Conservation (phyloP, 805 yeast species). For the Myxozyma melibiosi region DNA sequence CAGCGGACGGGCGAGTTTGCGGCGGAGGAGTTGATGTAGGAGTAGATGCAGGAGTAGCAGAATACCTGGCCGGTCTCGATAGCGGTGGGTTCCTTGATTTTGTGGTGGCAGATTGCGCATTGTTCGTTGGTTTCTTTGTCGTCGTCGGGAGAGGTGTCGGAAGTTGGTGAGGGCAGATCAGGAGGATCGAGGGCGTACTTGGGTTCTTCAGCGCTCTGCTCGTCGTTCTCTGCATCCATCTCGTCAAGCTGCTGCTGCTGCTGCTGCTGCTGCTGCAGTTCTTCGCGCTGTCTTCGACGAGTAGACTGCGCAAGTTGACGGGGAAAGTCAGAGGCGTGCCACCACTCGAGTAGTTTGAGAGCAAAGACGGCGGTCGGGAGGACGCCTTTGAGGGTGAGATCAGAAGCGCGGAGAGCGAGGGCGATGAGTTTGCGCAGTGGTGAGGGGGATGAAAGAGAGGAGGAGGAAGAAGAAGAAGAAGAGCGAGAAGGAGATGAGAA, state of each 20-base stretch:
- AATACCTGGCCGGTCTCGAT: slow-evolving; percentile 91
- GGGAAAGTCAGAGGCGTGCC: slow-evolving; percentile 78
- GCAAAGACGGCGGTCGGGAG: slow-evolving; percentile 82
- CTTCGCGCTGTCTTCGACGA: slow-evolving; percentile 25
- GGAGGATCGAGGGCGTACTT: slow-evolving; percentile 38
- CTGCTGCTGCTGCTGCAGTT: background rate
- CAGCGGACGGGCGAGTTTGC: slow-evolving; percentile 56
- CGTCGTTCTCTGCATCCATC: slow-evolving; percentile 13
- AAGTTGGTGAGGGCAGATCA: background rate
- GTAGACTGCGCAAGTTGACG: slow-evolving; percentile 46
- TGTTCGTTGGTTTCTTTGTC: slow-evolving; percentile 18
- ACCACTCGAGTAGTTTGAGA: slow-evolving; percentile 89
- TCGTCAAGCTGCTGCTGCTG: slow-evolving; percentile 1
- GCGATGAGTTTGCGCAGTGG: slow-evolving; percentile 5
- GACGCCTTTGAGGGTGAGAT: slow-evolving; percentile 43
- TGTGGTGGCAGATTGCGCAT: slow-evolving; percentile 73
- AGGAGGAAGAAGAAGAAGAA: background rate
- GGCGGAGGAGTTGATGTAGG: slow-evolving; percentile 53
- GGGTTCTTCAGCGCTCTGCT: slow-evolving; percentile 31
- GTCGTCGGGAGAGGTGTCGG: slow-evolving; percentile 7
- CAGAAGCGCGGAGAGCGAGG: background rate
- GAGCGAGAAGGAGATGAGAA: background rate
- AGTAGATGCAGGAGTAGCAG: slow-evolving; percentile 83
- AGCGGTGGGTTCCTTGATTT: slow-evolving; percentile 75
- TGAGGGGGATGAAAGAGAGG: background rate